Percentiles rank a stretch among this genome's conserved stretches.
Evolutionary conservation across 139 green algal species (phyloP).

Genomic region (Tetradesmus obliquus): DNA sequence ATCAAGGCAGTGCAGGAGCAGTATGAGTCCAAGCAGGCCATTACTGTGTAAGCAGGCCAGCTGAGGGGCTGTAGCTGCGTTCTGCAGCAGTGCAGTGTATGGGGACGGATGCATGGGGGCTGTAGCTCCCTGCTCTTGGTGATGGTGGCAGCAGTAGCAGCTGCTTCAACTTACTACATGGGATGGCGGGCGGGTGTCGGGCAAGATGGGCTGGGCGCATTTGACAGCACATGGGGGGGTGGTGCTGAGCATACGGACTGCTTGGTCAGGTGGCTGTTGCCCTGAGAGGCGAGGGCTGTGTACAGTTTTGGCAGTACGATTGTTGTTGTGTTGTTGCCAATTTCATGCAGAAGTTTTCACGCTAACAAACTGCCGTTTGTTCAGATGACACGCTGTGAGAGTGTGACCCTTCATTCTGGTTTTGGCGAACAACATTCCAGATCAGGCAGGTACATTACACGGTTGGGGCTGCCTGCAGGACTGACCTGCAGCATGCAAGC

Average conservation of each 20-base stretch:
- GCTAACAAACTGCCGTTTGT: not conserved
- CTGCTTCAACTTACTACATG: too few species aligned
- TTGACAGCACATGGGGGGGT: not conserved
- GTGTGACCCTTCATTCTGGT: too few species aligned
- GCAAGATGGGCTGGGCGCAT: not conserved
- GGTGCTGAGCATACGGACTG: not conserved
- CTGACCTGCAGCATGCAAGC: too few species aligned
- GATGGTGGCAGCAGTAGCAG: not conserved
- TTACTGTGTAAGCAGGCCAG: not conserved
- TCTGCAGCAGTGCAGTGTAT: not conserved
- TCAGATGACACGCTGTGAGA: not conserved
- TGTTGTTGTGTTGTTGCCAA: not conserved
- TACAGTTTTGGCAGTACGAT: not conserved
- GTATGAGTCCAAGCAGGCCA: constrained; percentile 2
- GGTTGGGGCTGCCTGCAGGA: too few species aligned
- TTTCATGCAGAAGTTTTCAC: not conserved
- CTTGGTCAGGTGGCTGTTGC: not conserved
- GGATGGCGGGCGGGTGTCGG: too few species aligned
- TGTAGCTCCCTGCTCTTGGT: not conserved
- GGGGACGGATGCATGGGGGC: not conserved
- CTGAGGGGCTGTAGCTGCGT: not conserved
- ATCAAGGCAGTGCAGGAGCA: constrained; percentile 54
- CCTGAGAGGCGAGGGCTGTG: not conserved
- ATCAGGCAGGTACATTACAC: too few species aligned
- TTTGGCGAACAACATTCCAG: too few species aligned